phyloP scores from a whole-genome alignment of 805 yeast species.

The Lipomyces kockii region DNA sequence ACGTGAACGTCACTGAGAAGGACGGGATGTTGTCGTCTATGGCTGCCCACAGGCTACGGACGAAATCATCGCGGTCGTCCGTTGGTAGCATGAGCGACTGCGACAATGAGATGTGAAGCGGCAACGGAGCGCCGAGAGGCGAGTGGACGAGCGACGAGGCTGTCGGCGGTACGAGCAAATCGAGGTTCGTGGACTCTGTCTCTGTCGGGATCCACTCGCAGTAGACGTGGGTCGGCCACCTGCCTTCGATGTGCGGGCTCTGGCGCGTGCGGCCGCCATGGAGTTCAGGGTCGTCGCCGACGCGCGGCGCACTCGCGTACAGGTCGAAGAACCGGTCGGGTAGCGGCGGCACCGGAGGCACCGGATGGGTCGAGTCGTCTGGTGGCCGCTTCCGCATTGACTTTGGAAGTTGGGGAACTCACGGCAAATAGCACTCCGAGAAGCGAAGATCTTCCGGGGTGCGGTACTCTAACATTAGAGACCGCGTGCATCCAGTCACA shows the following conservation, averaged over 20 bases:
- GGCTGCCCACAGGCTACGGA: slow-evolving; percentile 2
- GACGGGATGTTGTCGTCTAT: neutral
- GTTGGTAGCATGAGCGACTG: slow-evolving; percentile 26
- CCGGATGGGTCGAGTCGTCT: neutral
- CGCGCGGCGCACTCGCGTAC: slow-evolving; percentile 28
- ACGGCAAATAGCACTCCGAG: no score
- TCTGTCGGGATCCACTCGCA: slow-evolving; percentile 28
- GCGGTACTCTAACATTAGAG: no score
- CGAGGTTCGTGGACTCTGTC: slow-evolving; percentile 5
- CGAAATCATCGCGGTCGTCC: slow-evolving; percentile 18
- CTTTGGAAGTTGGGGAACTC: neutral
- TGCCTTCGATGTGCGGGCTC: slow-evolving; percentile 24
- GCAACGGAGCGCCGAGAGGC: slow-evolving; percentile 24
- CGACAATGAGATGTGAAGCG: slow-evolving; percentile 33
- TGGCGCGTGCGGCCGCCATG: slow-evolving; percentile 32
- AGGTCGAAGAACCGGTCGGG: slow-evolving; percentile 30
- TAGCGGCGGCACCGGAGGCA: slow-evolving; percentile 21
- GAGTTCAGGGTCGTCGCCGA: slow-evolving; percentile 30
- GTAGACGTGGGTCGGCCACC: slow-evolving; percentile 35
- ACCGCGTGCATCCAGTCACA: no score
- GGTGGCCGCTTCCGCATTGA: neutral
- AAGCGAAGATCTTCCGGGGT: no score
- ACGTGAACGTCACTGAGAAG: slow-evolving; percentile 12
- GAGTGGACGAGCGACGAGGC: slow-evolving; percentile 28
- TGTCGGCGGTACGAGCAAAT: slow-evolving; percentile 12